Conservation (phyloP, 805 yeast genomes). For the Myxozyma kluyveri region DNA sequence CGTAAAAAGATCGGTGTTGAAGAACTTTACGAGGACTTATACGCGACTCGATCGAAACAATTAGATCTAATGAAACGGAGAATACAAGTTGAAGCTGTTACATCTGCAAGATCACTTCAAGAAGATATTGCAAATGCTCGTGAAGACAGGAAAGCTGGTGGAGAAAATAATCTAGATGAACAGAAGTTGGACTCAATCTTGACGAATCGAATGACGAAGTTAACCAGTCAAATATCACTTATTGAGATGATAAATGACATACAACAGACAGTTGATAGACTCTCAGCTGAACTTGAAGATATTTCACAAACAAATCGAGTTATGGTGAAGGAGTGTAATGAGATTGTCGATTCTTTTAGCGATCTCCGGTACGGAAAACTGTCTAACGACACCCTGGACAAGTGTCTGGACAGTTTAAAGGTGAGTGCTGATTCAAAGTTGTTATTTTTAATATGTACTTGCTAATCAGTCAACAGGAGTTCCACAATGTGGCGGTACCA, state of each 20-base stretch:
- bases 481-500: neutral
- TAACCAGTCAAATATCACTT: slow-evolving; percentile 1
- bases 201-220: neutral
- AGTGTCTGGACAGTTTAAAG: slow-evolving; percentile 5
- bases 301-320: slow-evolving; percentile 3
- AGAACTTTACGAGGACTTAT: slow-evolving; percentile 18
- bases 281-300: slow-evolving; percentile 3
- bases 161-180: slow-evolving; percentile 9
- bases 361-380: slow-evolving; percentile 22
- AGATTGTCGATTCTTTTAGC: slow-evolving; percentile 20
- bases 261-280: slow-evolving; percentile 17
- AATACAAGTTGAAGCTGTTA: slow-evolving; percentile 11
- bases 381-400: slow-evolving; percentile 1
- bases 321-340: slow-evolving; percentile 1
- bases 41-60: slow-evolving; percentile 6
- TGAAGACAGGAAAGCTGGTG: neutral
- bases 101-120: slow-evolving; percentile 5
- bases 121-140: neutral
- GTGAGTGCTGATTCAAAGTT: slow-evolving; percentile 2
- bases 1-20: slow-evolving; percentile 10
- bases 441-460: neutral
- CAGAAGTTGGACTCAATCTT: slow-evolving; percentile 6
- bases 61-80: slow-evolving; percentile 3
- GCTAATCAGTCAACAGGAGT: neutral
- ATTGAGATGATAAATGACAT: slow-evolving; percentile 11